Conservation (phyloP, 371 early-diverging fungal species). For the Saksenaea oblongispora region DNA sequence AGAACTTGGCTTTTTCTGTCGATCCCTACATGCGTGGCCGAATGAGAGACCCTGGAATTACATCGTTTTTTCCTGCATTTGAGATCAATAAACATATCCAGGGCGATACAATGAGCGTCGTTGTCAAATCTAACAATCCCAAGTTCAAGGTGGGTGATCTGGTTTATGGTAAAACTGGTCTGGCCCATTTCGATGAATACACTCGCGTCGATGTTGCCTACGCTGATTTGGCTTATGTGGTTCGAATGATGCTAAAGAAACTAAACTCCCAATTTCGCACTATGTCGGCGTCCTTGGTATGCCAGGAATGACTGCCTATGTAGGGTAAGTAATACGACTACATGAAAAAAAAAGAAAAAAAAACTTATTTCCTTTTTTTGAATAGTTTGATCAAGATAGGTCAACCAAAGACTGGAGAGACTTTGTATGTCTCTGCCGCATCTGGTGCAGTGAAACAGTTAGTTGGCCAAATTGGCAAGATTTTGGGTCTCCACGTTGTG, state of each 20-base stretch:
- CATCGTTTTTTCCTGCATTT: slow-evolving; percentile 57
- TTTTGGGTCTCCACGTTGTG: slow-evolving; percentile 69
- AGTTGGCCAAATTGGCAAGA: slow-evolving; percentile 72
- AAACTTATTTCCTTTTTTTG: background rate
- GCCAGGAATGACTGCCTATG: slow-evolving; percentile 50
- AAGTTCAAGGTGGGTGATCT: slow-evolving; percentile 59
- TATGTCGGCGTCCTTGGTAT: slow-evolving; percentile 57
- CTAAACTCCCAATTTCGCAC: slow-evolving; percentile 42
- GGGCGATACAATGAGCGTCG: slow-evolving; percentile 55
- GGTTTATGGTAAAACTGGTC: slow-evolving; percentile 39
- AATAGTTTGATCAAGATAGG: slow-evolving; percentile 30
- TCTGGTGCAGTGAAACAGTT: slow-evolving; percentile 63
- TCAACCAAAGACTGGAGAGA: slow-evolving; percentile 50
- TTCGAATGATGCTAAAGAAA: slow-evolving; percentile 38
- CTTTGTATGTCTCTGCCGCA: slow-evolving; percentile 57
- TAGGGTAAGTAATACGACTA: slow-evolving; percentile 22
- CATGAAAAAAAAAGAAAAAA: background rate
- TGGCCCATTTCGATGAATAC: slow-evolving; percentile 48
- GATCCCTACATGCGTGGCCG: slow-evolving; percentile 62
- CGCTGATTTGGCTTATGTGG: slow-evolving; percentile 20
- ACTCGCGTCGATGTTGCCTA: slow-evolving; percentile 26
- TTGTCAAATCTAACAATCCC: slow-evolving; percentile 54
- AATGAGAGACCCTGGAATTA: slow-evolving; percentile 48
- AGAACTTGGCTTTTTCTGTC: slow-evolving; percentile 37
- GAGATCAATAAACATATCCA: slow-evolving; percentile 54